Base-by-base conservation (phyloP, 108 stramenopile genomes). In the Cyclostephanos tholiformis region DNA sequence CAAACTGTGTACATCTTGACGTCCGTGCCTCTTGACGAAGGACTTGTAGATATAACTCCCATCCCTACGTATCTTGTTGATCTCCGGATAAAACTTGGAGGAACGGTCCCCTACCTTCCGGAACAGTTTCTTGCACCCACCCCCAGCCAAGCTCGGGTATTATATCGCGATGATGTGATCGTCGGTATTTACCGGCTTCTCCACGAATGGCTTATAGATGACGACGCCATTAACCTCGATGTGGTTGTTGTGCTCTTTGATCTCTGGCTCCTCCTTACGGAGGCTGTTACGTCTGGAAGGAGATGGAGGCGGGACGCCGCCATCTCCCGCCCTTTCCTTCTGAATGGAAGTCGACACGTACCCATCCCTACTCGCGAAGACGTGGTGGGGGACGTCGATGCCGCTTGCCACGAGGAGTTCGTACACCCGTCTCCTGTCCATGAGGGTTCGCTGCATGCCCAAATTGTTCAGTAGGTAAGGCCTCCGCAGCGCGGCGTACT, bases 131-230 rank as follows among this genome's bases (percentile, higher is more conserved):
- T 98, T 98, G 71, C 97, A 96, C 8, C 99, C 99, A 0, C 98
- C 98, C 9, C 99, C 98, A 13, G 96, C 95, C n/a, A 83, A 87
- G 19, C 91, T 84, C 3, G 97, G 99, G 72, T 98, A 99, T 72
- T 99, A 99, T 43, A 22, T 89, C 76, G 91, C 77, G 80, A 99
- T 94, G 83, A 97, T 98, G 76, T 99, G 99, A 82, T 99, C 98
- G 72, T 99, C 99, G 6, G 98, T 96, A 80, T 99, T 90, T 6
- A 97, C 97, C 2, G 99, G 99, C 84, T 99, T 99, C 77, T 99
- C 99, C 8, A 99, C 98, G 70, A 99, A 98, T 10, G 99, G 99
- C 77, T 99, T 99, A 85, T 98, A 75, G 51, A 99, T 91, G 41
- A 59, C 67, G 19, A 93, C 82, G 22, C 97, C 96, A 69, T 96